Evolutionary conservation across 257 asterid genomes (phyloP), one percentile per base, ranked within the genome.

Genomic region (Capsicum baccatum): DNA sequence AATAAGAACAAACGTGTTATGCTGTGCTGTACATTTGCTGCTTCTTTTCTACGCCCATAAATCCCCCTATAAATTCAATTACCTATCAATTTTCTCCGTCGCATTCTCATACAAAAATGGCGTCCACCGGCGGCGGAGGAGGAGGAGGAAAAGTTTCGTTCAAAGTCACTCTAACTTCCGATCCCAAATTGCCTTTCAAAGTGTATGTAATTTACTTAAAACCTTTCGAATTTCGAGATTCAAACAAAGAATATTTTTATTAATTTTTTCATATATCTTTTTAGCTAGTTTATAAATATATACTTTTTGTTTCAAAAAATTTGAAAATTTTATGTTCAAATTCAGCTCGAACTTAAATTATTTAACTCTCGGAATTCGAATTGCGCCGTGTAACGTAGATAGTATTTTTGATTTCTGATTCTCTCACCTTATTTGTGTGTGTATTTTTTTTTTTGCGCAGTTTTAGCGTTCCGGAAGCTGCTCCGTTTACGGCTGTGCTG

Each of bases 181-280:
- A 96, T 92, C 99, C 99, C 17, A 96, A 96, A 83, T 94, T 96
- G 35, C 99, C 99, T 56, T 96, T 96, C 91, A 96, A 96, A 96
- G 98, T 96, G 99, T 96, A 88, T 63, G 98, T 50, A 26, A 26
- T 26, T 26, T 26, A 26, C 33, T 26, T 26, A 26, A 26, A 26
- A 26, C 33, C 33, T 26, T 26, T 26, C 33, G 44, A 39, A 39
- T 3, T 39, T 39, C 44, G 44, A 26, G 33, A 26, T 26, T 26
- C 33, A 26, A 26, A 26, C 33, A 26, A 26, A 26, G 33, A 1
- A 26, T 26, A 26, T 26, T 26, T 26, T 26, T 26, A 26, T 26
- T 26, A 26, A 26, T 26, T 26, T 26, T 26, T 26, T 26, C 33
- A 26, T 26, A 26, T 26, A 26, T 26, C 33, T 26, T 26, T 26